These are phyloP conservation scores for Yarrowia sp. DNA, from an alignment of 805 yeast species.

Conservation along the genomic window DNA sequence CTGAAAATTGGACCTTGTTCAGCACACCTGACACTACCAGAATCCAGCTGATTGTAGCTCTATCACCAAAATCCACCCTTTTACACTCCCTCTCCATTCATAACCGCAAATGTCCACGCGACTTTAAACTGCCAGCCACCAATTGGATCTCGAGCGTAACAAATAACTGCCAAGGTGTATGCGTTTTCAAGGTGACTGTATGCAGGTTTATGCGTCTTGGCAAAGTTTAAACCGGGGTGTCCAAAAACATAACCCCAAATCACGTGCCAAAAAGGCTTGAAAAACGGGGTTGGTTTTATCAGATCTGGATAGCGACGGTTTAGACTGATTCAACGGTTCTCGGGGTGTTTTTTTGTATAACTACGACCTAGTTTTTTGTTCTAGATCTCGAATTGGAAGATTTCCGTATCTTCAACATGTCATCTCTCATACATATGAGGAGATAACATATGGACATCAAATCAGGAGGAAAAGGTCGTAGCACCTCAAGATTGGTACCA, in stretches of 20 bases:
- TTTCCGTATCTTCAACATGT: too few relatives aligned
- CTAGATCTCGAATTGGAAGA: not conserved
- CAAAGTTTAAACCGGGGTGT: not conserved
- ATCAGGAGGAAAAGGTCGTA: too few relatives aligned
- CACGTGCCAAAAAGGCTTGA: not conserved
- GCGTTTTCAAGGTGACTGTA: not conserved
- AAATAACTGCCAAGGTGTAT: slow-evolving; percentile 5
- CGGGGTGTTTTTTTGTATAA: too few relatives aligned
- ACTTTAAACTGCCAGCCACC: slow-evolving; percentile 2
- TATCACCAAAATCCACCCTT: not conserved
- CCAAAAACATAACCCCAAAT: too few relatives aligned
- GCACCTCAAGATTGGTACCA: not conserved
- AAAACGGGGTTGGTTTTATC: not conserved
- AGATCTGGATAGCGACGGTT: not conserved
- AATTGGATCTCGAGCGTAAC: not conserved
- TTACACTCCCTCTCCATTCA: not conserved
- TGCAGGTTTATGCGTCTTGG: not conserved
- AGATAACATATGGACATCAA: too few relatives aligned
- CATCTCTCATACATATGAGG: too few relatives aligned
- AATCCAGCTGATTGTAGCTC: not conserved
- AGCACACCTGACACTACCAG: not conserved
- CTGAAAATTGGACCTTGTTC: not conserved
- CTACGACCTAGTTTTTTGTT: too few relatives aligned
- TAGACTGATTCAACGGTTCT: not conserved
- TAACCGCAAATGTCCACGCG: not conserved